Conservation (phyloP, 768 basidiomycete species). For the Xerocomellus chrysenteron region DNA sequence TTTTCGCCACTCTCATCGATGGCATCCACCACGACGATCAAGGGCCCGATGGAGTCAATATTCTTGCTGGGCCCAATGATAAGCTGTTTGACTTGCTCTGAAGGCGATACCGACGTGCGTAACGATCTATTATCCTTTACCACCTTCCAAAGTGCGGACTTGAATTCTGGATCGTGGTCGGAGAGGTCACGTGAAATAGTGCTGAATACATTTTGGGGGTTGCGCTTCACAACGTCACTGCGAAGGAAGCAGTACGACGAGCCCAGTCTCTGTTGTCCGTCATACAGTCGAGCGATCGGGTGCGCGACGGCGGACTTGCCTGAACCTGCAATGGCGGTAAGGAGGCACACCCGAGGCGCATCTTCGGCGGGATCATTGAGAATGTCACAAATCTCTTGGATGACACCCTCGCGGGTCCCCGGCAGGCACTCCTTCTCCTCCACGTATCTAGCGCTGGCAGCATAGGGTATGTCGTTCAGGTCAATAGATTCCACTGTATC, state of each 20-base stretch:
- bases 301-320: not conserved
- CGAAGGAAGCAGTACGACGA: constrained; percentile 15
- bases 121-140: not conserved
- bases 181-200: constrained; percentile 28
- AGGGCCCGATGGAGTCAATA: not conserved
- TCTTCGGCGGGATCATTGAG: not conserved
- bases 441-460: not conserved
- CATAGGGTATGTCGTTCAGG: not conserved
- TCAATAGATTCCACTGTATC: not conserved
- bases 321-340: constrained; percentile 18
- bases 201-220: constrained; percentile 20
- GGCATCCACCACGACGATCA: constrained; percentile 18
- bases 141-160: too few relatives aligned
- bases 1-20: constrained; percentile 22
- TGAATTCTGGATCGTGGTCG: constrained; percentile 10
- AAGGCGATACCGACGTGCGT: not conserved
- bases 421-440: not conserved
- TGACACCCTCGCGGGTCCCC: not conserved
- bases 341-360: constrained; percentile 5
- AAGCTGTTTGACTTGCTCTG: constrained; percentile 12
- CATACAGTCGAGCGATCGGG: constrained; percentile 3
- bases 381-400: not conserved
- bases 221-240: not conserved
- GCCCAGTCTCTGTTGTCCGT: not conserved
- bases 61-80: not conserved